Evolutionary conservation across 257 asterid genomes (phyloP).

Genomic region (Rauvolfia tetraphylla): DNA sequence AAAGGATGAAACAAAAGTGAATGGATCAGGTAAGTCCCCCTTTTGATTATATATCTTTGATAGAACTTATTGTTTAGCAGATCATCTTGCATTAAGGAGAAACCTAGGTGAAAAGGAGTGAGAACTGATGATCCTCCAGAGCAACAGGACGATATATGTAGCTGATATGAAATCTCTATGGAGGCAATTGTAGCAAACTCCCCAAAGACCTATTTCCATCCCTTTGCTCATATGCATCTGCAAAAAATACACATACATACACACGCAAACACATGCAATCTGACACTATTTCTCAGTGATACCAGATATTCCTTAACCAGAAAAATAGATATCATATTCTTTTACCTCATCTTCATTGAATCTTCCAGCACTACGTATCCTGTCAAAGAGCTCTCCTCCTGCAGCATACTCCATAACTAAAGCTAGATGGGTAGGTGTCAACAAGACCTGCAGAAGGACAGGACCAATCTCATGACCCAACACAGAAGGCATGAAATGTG

Average conservation of each 20-base stretch:
- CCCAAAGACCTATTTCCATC: not conserved
- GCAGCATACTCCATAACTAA: slow-evolving; percentile 50
- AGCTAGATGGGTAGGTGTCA: slow-evolving; percentile 42
- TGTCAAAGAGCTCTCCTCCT: slow-evolving; percentile 43
- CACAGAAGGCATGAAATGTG: not conserved
- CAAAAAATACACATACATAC: not conserved
- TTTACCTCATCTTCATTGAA: slow-evolving; percentile 42
- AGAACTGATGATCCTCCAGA: not conserved
- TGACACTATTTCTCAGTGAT: not conserved
- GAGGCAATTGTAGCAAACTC: not conserved
- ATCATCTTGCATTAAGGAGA: not conserved
- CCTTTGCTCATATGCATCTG: not conserved
- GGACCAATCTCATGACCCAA: not conserved
- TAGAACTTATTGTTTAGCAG: not conserved
- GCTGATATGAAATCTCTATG: not conserved
- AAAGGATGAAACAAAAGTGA: not conserved
- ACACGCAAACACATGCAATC: not conserved
- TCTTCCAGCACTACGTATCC: slow-evolving; percentile 38
- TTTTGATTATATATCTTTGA: not conserved
- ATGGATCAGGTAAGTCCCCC: not conserved
- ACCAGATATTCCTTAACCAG: not conserved
- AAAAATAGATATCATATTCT: not conserved
- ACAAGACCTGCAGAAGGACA: slow-evolving; percentile 27
- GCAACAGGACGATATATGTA: not conserved
- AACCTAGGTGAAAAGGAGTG: not conserved